Evolutionary conservation across 169 alveolate species (phyloP).

Genomic region (Eimeria acervulina): DNA sequence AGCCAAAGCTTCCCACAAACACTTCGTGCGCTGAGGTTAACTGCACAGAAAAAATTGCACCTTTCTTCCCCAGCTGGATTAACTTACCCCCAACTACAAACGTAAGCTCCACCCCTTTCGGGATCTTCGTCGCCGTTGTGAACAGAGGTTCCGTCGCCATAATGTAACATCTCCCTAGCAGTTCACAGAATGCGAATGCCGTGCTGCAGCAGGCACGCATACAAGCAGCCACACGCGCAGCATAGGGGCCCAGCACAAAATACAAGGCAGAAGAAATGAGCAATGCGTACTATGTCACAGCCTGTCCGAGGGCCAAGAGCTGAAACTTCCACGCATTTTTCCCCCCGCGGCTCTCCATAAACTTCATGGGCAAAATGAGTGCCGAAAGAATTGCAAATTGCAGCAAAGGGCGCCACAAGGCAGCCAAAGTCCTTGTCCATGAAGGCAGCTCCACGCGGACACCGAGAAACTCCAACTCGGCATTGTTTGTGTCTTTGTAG

Average conservation of each 20-base stretch:
- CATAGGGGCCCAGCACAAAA: not conserved
- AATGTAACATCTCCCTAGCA: slow-evolving; percentile 29
- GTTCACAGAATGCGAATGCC: slow-evolving; percentile 31
- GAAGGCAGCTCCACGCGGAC: slow-evolving; percentile 20
- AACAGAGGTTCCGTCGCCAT: slow-evolving; percentile 12
- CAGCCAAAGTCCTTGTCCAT: not conserved
- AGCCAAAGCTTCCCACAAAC: not conserved
- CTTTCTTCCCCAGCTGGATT: not conserved
- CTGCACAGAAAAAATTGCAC: not conserved
- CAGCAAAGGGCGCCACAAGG: slow-evolving; percentile 21
- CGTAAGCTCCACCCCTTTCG: slow-evolving; percentile 37
- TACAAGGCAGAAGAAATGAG: not conserved
- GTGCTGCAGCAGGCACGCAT: slow-evolving; percentile 45
- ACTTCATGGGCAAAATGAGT: slow-evolving; percentile 63
- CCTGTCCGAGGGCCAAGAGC: slow-evolving; percentile 63
- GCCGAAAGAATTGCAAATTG: slow-evolving; percentile 53
- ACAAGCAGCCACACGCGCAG: not conserved
- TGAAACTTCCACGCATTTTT: slow-evolving; percentile 63
- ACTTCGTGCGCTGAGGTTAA: not conserved
- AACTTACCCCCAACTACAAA: slow-evolving; percentile 45
- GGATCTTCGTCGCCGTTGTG: slow-evolving; percentile 31
- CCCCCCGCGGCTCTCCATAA: slow-evolving; percentile 68
- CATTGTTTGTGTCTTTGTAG: slow-evolving; percentile 8
- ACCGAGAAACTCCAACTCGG: slow-evolving; percentile 35
- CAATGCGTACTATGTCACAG: slow-evolving; percentile 63